phyloP scores from a whole-genome alignment of 306 rosid genomes.

The Lathyrus sativus region DNA sequence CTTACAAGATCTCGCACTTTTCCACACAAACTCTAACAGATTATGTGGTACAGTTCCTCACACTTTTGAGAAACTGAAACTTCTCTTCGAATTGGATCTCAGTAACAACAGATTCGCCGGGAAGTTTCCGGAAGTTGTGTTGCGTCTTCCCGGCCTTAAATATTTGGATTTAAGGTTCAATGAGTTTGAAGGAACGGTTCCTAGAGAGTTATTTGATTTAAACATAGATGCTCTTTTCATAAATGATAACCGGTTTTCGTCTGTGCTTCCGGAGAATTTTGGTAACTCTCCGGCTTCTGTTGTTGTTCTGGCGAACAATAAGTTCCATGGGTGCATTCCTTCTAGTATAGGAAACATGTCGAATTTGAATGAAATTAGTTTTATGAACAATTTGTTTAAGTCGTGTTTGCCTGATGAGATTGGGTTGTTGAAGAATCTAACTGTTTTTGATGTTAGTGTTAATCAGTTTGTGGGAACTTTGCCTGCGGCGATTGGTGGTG shows the following conservation, averaged over 20 bases:
- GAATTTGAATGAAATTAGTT: conserved; percentile 57
- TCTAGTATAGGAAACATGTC: conserved; percentile 72
- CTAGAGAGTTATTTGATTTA: conserved; percentile 59
- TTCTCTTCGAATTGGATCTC: conserved; percentile 64
- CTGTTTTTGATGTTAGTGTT: conserved; percentile 64
- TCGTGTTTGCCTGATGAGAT: conserved; percentile 67
- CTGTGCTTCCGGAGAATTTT: conserved; percentile 54
- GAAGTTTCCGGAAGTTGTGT: conserved; percentile 57
- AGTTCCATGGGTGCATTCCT: conserved; percentile 67
- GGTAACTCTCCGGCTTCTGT: conserved; percentile 76
- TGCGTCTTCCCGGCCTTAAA: conserved; percentile 52
- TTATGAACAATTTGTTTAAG: conserved; percentile 50
- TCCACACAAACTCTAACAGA: conserved; percentile 70
- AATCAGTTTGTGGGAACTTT: conserved; percentile 58
- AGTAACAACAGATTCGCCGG: conserved; percentile 74
- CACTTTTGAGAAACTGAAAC: conserved; percentile 46
- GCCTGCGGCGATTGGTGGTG: conserved; percentile 50
- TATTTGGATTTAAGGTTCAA: conserved; percentile 72
- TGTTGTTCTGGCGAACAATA: conserved; percentile 70
- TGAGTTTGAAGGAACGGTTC: conserved; percentile 68
- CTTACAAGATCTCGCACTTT: conserved; percentile 54
- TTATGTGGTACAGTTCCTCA: conserved; percentile 69
- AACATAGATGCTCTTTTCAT: conserved; percentile 74
- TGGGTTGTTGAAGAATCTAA: conserved; percentile 58
- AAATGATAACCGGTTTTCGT: conserved; percentile 59